Base-by-base conservation (phyloP, 352 stramenopile species). In the Pythium aquatile region DNA sequence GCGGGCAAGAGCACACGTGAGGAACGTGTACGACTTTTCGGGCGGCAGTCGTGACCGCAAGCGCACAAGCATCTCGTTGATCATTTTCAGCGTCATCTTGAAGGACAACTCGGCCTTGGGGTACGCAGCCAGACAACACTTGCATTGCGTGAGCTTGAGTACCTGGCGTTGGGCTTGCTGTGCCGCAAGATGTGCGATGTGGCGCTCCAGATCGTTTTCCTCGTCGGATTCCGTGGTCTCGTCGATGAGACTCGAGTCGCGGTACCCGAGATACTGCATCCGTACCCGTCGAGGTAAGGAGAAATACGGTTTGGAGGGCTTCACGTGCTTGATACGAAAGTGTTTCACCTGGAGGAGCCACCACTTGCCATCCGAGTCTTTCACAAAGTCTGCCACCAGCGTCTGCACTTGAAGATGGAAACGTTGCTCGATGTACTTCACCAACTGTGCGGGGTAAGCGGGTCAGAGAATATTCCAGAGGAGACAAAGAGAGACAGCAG, bases 41-140 rank as follows among this genome's bases (percentile, higher is more conserved):
- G 77, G 73, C 6, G 75, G 59, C 9, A 87, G 59, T 1, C 83
- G 80, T 28, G 83, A 76, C 2, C 78, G 79, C 47, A 94, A 79
- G 9, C 85, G 77, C 10, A 85, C 48, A 0, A 93, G 79, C 75
- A 84, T 94, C 51, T 94, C 85, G 59, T 81, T 86, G 49, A 94
- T 93, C 85, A 94, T 94, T 61, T 92, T 91, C 54, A 91, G 67
- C 32, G 85, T 94, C 85, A 94, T 94, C 57, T 93, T 94, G 79
- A 88, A 94, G 14, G 82, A 78, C 8, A 94, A 68, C 58, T 94
- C 85, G n/a, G 62, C 71, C 42, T 83, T 90, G 1, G 80, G 79
- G 64, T 94, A 90, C 32, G 77, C 73, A 11, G 81, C 81, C 17
- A 88, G 70, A 59, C 85, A 94, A 62, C 85, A 91, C 47, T 94